Evolutionary conservation across 345 rosid species (phyloP), one percentile per base, ranked within the genome.

Genomic region (Diplotaxis tenuifolia): DNA sequence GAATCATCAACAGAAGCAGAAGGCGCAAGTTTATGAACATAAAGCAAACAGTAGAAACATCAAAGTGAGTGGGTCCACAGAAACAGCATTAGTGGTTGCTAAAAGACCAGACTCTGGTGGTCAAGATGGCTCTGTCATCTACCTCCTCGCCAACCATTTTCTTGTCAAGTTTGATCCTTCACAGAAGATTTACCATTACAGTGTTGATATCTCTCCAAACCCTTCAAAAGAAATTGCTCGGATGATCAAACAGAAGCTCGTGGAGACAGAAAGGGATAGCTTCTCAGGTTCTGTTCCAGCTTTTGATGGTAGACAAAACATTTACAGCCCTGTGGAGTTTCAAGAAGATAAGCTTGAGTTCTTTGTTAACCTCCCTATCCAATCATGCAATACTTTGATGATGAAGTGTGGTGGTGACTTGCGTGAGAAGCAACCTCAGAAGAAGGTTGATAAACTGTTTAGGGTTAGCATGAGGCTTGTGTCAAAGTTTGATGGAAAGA

Each of bases 101-200:
- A 83, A 80, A 78, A 88, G 98, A 81, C 98, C 98, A 1, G 98
- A 94, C 79, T 75, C 80, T 28, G 97, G 98, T 34, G 98, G 98
- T 47, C 84, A 84, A 25, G 89, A 91, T 62, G 98, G 98, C 62
- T 68, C 77, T 10, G 86, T 84, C 27, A 84, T 94, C 38, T 83
- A 87, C 65, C 95, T 94, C 6, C 86, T 94, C 4, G 98, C 98
- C 60, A 94, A 94, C 78, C 97, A 94, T 88, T 91, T 89, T 71
- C 90, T 87, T 25, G 98, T 94, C 64, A 82, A 82, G 57, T 86
- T 94, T 64, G 85, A 94, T 75, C 75, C 93, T 52, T 82, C 81
- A 6, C 93, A 78, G 59, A 75, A 72, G 65, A 89, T 94, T 77
- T 94, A 86, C 85, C 98, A 94, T 62, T 94, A 94, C 84, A 81